A percentile compares a stretch with the other conserved stretches of the same genome.
These are phyloP conservation scores for Wickerhamomyces alni DNA, from an alignment of 805 yeast species.

Conservation along the genomic window DNA sequence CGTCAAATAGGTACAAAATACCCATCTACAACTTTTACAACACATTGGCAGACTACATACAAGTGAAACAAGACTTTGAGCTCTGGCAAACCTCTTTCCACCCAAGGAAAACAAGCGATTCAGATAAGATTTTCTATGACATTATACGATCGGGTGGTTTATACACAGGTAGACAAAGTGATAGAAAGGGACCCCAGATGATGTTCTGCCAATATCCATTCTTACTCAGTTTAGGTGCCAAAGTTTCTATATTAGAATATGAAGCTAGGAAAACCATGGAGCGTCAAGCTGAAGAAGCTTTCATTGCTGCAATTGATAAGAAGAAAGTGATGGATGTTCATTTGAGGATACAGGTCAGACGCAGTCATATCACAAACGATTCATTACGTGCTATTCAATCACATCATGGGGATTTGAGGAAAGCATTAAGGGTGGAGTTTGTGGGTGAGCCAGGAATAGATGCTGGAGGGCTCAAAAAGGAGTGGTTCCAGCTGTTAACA, in stretches of 20 bases:
- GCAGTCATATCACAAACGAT: conserved; percentile 65
- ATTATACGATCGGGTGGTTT: conserved; percentile 12
- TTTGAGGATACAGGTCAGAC: conserved; percentile 61
- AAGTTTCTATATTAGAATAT: conserved; percentile 73
- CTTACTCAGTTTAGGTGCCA: conserved; percentile 73
- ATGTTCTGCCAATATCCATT: conserved; percentile 83
- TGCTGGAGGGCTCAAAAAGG: conserved; percentile 91
- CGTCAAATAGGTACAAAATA: conserved; percentile 38
- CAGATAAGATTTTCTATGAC: conserved; percentile 7
- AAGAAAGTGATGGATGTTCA: conserved; percentile 59
- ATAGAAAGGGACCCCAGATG: conserved; percentile 26
- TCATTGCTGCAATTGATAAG: conserved; percentile 63
- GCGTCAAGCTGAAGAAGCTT: conserved; percentile 83
- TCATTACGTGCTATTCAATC: conserved; percentile 59
- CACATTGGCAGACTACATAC: conserved; percentile 72
- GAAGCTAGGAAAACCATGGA: conserved; percentile 82
- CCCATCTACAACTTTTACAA: conserved; percentile 53
- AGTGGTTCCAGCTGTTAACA: conserved; percentile 81
- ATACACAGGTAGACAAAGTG: conserved; percentile 2
- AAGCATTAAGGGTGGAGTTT: conserved; percentile 74
- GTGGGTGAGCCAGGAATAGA: conserved; percentile 89
- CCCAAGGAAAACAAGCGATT: conserved; percentile 1
- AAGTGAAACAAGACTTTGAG: conserved; percentile 74
- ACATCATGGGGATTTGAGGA: conserved; percentile 57
- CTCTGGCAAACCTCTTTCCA: conserved; percentile 56